Evolutionary conservation across 2,329 filamentous ascomycete species (phyloP), one percentile per base, ranked within the genome.

Genomic region (Exophiala alcalophila): DNA sequence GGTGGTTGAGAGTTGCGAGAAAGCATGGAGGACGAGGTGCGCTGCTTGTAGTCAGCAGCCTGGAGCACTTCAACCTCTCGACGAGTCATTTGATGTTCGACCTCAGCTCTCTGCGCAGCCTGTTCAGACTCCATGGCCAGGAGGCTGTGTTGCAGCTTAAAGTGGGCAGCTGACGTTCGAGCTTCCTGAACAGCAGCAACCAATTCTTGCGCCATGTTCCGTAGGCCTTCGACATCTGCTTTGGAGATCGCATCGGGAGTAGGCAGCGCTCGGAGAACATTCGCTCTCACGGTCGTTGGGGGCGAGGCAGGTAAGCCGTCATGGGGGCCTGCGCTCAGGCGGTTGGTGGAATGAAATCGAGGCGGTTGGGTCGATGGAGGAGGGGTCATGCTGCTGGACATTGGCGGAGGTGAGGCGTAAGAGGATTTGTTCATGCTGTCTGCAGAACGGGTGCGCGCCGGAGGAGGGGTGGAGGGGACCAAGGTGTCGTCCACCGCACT

Each of bases 1-100:
- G 68, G 57, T 56, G 65, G 58, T 44, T 63, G 53, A 50, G 67
- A 59, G 51, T 59, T 56, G 50, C 59, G 39, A 55, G 53, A 49
- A 28, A 53, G 50, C 19, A 63, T 59, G 4, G 57, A 56, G 19
- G 42, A 54, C 70, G 80, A 59, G 72, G 77, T 56, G 64, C 65
- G 50, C 74, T 73, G 43, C 28, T 39, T 53, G 60, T 84, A 78
- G 59, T 92, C 85, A 10, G 81, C 81, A 49, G 77, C 74, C 47
- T 89, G 84, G 19, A 96, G 70, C 9, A 90, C 86, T 49, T 95
- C 86, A 14, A 94, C 84, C 65, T 96, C 89, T 15, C 85, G 78
- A 50, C 87, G 80, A n/a, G 84, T 84, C 78, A 96, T 90, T 53
- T 92, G 86, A 57, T 94, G 85, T 65, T 96, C 91, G 4, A 96